A percentile compares a stretch with the other conserved stretches of the same genome.
These are phyloP conservation scores for Quercus tomentella DNA, from an alignment of 331 rosid genomes.

Conservation along the genomic window DNA sequence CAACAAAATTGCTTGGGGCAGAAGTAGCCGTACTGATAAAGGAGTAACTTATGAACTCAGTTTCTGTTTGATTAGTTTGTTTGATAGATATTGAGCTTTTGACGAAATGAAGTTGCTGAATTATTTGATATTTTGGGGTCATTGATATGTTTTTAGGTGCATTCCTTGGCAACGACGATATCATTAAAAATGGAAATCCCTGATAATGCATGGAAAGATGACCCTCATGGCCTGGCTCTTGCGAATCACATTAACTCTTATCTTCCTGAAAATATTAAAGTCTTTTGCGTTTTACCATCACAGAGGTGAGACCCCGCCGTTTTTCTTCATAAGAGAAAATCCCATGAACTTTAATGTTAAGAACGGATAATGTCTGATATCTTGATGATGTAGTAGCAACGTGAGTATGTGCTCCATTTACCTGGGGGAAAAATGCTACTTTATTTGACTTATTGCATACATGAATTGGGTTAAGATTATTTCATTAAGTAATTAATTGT, in stretches of 20 bases:
- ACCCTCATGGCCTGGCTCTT: constrained; percentile 67
- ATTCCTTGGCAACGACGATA: constrained; percentile 79
- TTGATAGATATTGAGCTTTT: background rate
- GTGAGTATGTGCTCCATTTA: background rate
- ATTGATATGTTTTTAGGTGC: constrained; percentile 51
- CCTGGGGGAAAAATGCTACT: background rate
- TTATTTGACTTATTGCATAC: background rate
- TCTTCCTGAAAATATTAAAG: constrained; percentile 74
- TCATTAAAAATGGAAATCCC: constrained; percentile 94
- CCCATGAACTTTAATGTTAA: background rate
- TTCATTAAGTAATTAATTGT: background rate
- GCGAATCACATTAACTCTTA: constrained; percentile 57
- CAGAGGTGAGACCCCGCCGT: constrained; percentile 54
- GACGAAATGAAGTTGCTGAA: background rate
- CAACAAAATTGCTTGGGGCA: constrained; percentile 78
- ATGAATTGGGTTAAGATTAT: background rate
- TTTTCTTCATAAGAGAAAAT: background rate
- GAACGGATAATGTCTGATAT: background rate
- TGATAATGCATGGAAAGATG: constrained; percentile 58
- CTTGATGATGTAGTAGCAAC: background rate
- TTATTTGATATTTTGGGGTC: constrained; percentile 3
- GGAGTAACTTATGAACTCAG: constrained; percentile 53
- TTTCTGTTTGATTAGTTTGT: background rate
- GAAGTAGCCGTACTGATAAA: constrained; percentile 97
- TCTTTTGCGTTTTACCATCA: constrained; percentile 70